Evolutionary conservation across 2,329 filamentous ascomycete species (phyloP).

Genomic region (Parastagonospora avenae): DNA sequence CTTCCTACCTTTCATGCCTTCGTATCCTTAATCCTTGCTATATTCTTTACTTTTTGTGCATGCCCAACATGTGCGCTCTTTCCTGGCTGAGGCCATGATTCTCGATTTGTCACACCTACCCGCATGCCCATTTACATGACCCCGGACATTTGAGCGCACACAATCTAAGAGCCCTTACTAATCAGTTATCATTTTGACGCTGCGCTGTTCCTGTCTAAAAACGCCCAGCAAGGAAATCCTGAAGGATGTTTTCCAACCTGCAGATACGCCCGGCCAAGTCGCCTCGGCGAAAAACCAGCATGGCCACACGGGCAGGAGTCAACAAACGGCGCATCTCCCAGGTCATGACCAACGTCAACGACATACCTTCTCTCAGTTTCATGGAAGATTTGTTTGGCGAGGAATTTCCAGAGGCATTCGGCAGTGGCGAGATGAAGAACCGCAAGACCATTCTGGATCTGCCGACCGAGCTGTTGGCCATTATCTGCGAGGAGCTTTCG

Average conservation of each 20-base stretch:
- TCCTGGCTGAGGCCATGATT: neutral
- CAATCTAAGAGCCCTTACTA: too few species aligned
- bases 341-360: slow-evolving; percentile 18
- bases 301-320: slow-evolving; percentile 27
- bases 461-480: slow-evolving; percentile 23
- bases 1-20: slow-evolving; percentile 5
- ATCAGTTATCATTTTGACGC: too few species aligned
- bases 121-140: too few species aligned
- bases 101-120: too few species aligned
- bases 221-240: neutral
- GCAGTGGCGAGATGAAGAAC: slow-evolving; percentile 14
- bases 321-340: slow-evolving; percentile 25
- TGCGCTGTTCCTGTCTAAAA: too few species aligned
- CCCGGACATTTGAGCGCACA: too few species aligned
- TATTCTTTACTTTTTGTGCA: neutral
- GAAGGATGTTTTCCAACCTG: slow-evolving; percentile 22
- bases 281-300: slow-evolving; percentile 27
- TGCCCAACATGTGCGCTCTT: neutral
- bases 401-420: slow-evolving; percentile 30
- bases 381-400: slow-evolving; percentile 32
- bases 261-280: slow-evolving; percentile 24
- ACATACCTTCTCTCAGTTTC: slow-evolving; percentile 29
- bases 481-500: slow-evolving; percentile 19
- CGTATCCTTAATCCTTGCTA: neutral
- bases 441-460: slow-evolving; percentile 24